Evolutionary conservation across 371 early-diverging fungal genomes (phyloP), one percentile per base, ranked within the genome.

Genomic region (Mucor saturninus): DNA sequence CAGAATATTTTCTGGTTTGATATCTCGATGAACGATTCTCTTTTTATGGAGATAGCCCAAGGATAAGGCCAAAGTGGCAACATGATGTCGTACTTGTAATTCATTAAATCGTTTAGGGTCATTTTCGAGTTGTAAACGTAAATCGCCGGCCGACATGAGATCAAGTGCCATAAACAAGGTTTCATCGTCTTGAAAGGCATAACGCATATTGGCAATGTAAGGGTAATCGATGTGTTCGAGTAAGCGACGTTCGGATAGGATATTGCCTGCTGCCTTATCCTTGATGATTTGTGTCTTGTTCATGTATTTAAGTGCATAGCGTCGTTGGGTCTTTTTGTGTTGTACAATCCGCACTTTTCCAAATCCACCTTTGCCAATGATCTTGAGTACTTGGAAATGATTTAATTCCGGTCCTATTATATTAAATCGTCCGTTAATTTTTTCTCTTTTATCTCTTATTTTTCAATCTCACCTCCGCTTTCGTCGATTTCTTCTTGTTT

Each of bases 1-100:
- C 30, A 98, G 73, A 4, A 96, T 87, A 72, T 96, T 95, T 68
- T 95, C 96, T 1, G 96, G 96, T 68, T 94, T 94, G 45, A 94
- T 64, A 70, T 96, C 96, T 56, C 95, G 71, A 59, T 87, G 89
- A 46, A 76, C 76, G 50, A 89, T 83, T 3, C 71, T 56, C 30
- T 82, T 69, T n/a, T 70, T 56, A 65, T 93, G 94, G 8, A 94
- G 64, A 49, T 92, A 90, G 59, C 80, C 59, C n/a, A 93, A 59
- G 3, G 90, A 88, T 9, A 88, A 71, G 9, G 87, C 86, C n/a
- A 92, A 60, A 57, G 91, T 90, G 4, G 93, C 93, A 8, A 89
- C 75, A 73, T 88, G 89, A 67, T 91, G 88, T 28, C 86, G 78
- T 29, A 91, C 88, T 7, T 86, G 85, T 8, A 85, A 82, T 62